phyloP scores from a whole-genome alignment of 495 filamentous ascomycete genomes.

The Podospora conica region DNA sequence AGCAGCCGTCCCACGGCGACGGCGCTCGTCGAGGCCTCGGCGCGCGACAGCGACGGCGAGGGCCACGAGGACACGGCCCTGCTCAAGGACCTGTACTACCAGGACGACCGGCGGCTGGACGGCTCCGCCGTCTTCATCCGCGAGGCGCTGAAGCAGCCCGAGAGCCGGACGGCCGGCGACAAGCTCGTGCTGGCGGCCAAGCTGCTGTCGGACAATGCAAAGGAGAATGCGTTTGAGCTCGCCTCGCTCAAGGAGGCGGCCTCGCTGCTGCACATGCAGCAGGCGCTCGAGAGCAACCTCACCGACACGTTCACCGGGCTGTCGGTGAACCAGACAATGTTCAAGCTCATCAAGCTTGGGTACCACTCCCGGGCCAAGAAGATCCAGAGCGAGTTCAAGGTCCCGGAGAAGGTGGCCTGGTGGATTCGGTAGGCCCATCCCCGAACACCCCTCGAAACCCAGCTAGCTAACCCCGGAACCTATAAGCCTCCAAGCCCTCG shows the following conservation, averaged over 20 bases:
- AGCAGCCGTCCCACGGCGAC: constrained; percentile 81
- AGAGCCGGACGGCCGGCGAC: constrained; percentile 56
- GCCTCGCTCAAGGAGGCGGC: constrained; percentile 69
- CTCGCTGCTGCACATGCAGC: constrained; percentile 75
- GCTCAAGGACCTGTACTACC: constrained; percentile 94
- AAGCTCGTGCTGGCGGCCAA: constrained; percentile 82
- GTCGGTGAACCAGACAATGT: constrained; percentile 83
- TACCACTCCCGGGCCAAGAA: constrained; percentile 77
- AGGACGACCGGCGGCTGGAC: constrained; percentile 88
- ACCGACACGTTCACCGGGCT: constrained; percentile 71
- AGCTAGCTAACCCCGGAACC: background rate
- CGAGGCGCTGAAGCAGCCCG: constrained; percentile 66
- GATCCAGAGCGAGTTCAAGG: constrained; percentile 84
- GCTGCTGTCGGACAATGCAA: constrained; percentile 68
- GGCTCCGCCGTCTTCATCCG: constrained; percentile 79
- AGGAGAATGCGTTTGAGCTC: constrained; percentile 71
- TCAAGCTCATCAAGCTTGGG: constrained; percentile 67
- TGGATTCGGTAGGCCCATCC: constrained; percentile 57
- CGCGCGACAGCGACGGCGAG: constrained; percentile 34
- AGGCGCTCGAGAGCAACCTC: constrained; percentile 75
- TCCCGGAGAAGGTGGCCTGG: constrained; percentile 82
- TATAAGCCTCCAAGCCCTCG: constrained; percentile 78
- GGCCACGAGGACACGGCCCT: constrained; percentile 64
- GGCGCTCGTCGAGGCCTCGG: constrained; percentile 81
- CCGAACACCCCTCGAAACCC: background rate